These are phyloP conservation scores for Delonix regia DNA, from an alignment of 306 rosid genomes.

Conservation along the genomic window DNA sequence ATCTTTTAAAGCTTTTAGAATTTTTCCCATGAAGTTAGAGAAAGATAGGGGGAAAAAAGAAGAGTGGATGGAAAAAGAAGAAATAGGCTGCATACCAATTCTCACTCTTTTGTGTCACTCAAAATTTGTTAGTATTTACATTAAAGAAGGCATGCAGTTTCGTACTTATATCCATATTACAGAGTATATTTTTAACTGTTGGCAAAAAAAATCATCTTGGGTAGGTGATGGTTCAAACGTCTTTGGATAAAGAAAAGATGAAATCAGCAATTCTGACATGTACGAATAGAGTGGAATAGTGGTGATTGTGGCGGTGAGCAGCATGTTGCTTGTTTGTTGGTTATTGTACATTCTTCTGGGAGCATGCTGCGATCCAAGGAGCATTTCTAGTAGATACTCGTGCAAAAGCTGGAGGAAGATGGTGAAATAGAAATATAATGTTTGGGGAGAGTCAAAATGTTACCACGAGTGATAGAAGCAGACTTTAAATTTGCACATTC, in stretches of 20 bases:
- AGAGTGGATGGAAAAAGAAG: too few relatives aligned
- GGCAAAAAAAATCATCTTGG: slow-evolving; percentile 20
- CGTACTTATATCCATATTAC: not conserved
- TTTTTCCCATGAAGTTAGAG: too few relatives aligned
- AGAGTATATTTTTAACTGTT: slow-evolving; percentile 9
- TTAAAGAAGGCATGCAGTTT: slow-evolving; percentile 8
- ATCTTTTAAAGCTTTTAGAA: too few relatives aligned
- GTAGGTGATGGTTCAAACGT: slow-evolving; percentile 82
- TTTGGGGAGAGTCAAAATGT: slow-evolving; percentile 7
- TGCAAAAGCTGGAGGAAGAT: slow-evolving; percentile 1
- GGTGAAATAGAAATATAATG: not conserved
- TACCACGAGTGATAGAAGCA: not conserved
- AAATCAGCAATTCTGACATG: slow-evolving; percentile 72
- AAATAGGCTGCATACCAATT: too few relatives aligned
- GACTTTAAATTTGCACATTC: not conserved
- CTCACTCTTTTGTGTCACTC: too few relatives aligned
- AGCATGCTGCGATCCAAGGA: slow-evolving; percentile 30
- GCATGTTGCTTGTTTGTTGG: slow-evolving; percentile 26
- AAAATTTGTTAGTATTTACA: too few relatives aligned
- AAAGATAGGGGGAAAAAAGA: too few relatives aligned
- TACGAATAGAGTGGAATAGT: slow-evolving; percentile 72
- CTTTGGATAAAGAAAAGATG: slow-evolving; percentile 76
- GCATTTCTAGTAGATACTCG: slow-evolving; percentile 32
- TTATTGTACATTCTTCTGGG: slow-evolving; percentile 23
- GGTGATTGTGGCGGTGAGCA: slow-evolving; percentile 26